These are phyloP conservation scores for Xylaria arbuscula DNA, from an alignment of 2,329 filamentous ascomycete genomes.

Conservation along the genomic window DNA sequence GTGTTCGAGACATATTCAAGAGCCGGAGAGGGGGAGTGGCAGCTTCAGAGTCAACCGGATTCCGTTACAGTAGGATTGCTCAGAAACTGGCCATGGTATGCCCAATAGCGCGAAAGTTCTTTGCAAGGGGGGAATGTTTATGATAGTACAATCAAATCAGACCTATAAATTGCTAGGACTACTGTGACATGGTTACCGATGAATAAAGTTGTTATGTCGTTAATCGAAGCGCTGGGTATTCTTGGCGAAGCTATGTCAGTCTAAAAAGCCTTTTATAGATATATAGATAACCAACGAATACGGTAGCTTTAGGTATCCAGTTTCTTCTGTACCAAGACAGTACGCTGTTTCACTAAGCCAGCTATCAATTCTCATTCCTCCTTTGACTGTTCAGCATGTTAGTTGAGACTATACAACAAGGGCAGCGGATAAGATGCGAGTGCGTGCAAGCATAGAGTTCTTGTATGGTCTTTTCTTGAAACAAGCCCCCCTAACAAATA, in stretches of 20 bases:
- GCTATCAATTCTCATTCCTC: background rate
- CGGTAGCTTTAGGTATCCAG: background rate
- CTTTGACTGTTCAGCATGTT: background rate
- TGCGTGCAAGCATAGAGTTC: slow-evolving; percentile 8
- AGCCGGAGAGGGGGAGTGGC: background rate
- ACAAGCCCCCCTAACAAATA: slow-evolving; percentile 9
- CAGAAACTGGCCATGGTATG: background rate
- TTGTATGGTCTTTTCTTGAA: slow-evolving; percentile 14
- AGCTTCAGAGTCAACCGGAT: background rate
- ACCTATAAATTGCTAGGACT: background rate
- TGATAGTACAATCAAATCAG: background rate
- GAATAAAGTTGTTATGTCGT: background rate
- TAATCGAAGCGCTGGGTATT: background rate
- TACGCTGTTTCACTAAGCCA: background rate
- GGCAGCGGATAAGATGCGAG: background rate
- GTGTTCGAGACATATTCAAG: background rate
- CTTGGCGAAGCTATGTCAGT: background rate
- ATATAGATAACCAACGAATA: background rate
- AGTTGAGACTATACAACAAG: background rate
- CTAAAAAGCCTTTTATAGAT: background rate
- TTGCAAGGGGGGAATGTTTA: background rate
- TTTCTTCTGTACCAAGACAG: background rate
- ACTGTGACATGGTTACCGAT: background rate
- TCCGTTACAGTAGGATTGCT: background rate
- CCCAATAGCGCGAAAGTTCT: background rate